Evolutionary conservation across 2,329 filamentous ascomycete genomes (phyloP).

Genomic region (Zarea fungicola): DNA sequence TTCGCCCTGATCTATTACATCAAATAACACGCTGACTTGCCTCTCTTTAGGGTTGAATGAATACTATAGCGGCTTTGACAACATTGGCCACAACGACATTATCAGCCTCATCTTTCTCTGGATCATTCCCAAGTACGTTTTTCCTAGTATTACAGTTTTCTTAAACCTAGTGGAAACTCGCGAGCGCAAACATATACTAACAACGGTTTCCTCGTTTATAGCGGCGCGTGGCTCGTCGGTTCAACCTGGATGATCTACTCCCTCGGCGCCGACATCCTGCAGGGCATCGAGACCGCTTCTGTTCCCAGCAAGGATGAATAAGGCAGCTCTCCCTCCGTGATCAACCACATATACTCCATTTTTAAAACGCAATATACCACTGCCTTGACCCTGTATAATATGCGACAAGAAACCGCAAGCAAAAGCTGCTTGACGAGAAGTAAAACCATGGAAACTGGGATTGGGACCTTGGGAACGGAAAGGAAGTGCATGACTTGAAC

Average conservation of each 20-base stretch:
- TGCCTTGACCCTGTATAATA: neutral
- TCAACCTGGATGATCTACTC: slow-evolving; percentile 47
- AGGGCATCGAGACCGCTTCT: slow-evolving; percentile 38
- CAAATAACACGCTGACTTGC: neutral
- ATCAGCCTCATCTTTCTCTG: slow-evolving; percentile 45
- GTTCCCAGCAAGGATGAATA: slow-evolving; percentile 37
- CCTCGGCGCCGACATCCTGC: slow-evolving; percentile 44
- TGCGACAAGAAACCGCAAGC: neutral
- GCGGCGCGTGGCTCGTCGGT: slow-evolving; percentile 51
- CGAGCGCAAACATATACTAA: neutral
- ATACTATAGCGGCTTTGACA: slow-evolving; percentile 49
- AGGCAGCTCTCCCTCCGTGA: too few relatives aligned
- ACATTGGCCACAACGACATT: slow-evolving; percentile 51
- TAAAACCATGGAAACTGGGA: too few relatives aligned
- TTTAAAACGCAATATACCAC: slow-evolving; percentile 13
- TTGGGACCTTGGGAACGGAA: too few relatives aligned
- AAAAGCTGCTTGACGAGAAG: neutral
- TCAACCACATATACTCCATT: too few relatives aligned
- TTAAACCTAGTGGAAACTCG: neutral
- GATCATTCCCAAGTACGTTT: slow-evolving; percentile 53
- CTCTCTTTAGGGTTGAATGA: slow-evolving; percentile 47
- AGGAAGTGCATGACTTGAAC: neutral
- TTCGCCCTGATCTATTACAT: too few relatives aligned
- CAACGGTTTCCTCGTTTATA: slow-evolving; percentile 22
- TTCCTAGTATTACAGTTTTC: neutral